Conservation (phyloP, 2,329 filamentous ascomycete genomes). For the Chaetothyriales sp. region DNA sequence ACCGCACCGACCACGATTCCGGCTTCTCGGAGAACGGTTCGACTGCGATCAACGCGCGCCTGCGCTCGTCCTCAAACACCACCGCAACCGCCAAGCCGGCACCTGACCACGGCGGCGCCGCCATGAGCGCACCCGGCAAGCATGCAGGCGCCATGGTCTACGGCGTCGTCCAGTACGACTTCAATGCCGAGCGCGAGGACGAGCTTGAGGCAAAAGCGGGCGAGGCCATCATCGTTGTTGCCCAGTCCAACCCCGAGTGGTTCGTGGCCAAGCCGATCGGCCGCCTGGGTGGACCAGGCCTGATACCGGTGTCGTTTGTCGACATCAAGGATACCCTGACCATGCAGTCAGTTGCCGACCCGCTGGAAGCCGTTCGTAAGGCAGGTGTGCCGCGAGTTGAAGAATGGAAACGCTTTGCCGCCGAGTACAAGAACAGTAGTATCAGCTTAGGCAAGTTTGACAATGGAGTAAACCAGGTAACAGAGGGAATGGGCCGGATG, state of each 20-base stretch:
- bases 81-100: slow-evolving; percentile 22
- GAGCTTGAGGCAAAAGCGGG: slow-evolving; percentile 89
- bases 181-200: slow-evolving; percentile 85
- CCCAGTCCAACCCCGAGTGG: slow-evolving; percentile 97
- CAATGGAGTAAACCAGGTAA: slow-evolving; percentile 38
- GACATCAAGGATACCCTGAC: slow-evolving; percentile 90
- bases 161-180: slow-evolving; percentile 93
- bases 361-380: slow-evolving; percentile 67
- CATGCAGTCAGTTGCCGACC: slow-evolving; percentile 65
- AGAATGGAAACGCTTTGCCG: slow-evolving; percentile 99
- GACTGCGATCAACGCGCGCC: slow-evolving; percentile 17
- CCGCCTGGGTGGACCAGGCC: slow-evolving; percentile 78
- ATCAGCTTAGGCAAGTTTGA: slow-evolving; percentile 91
- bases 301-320: slow-evolving; percentile 93
- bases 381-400: slow-evolving; percentile 90
- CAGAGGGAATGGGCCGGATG: slow-evolving; percentile 62
- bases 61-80: slow-evolving; percentile 22
- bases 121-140: slow-evolving; percentile 34
- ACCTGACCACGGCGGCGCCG: slow-evolving; percentile 27
- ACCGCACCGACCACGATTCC: slow-evolving; percentile 59
- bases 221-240: slow-evolving; percentile 95
- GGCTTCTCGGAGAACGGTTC: slow-evolving; percentile 54
- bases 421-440: slow-evolving; percentile 97
- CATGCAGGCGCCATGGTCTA: slow-evolving; percentile 74
- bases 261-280: slow-evolving; percentile 99